Conservation (phyloP, 2,329 filamentous ascomycete species). For the Cadophora sp. region DNA sequence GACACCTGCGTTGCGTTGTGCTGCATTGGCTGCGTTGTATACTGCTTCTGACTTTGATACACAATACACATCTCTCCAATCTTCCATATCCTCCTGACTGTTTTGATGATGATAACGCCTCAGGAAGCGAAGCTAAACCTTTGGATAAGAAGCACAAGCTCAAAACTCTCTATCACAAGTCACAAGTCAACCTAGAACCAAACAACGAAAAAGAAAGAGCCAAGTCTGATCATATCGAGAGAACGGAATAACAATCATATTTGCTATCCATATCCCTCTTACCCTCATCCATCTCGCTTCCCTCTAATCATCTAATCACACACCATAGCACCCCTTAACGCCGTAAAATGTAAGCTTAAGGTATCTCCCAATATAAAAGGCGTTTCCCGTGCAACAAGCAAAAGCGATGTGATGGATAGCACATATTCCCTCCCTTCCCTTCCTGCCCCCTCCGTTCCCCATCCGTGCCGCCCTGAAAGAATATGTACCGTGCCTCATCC, state of each 20-base stretch:
- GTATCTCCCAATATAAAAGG: background rate
- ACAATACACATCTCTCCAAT: slow-evolving; percentile 2
- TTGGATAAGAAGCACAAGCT: no score
- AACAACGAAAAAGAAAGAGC: background rate
- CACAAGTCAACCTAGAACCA: background rate
- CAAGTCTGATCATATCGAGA: background rate
- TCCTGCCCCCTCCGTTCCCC: background rate
- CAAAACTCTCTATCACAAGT: no score
- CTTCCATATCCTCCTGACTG: no score
- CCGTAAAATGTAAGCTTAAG: background rate
- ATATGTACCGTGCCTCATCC: background rate
- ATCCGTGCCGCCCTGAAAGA: background rate
- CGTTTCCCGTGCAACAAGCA: background rate
- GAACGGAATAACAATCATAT: background rate
- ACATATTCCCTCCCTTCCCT: background rate
- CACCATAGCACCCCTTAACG: background rate
- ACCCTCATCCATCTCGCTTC: background rate
- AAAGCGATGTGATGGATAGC: background rate
- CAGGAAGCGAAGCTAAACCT: no score
- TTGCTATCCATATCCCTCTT: background rate
- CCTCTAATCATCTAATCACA: background rate
- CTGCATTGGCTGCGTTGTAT: background rate
- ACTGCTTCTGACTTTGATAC: background rate
- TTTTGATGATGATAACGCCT: no score
- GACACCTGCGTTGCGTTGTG: slow-evolving; percentile 21